Evolutionary conservation across 2,329 filamentous ascomycete species (phyloP).

Genomic region (Beauveria scarabaeidicola): DNA sequence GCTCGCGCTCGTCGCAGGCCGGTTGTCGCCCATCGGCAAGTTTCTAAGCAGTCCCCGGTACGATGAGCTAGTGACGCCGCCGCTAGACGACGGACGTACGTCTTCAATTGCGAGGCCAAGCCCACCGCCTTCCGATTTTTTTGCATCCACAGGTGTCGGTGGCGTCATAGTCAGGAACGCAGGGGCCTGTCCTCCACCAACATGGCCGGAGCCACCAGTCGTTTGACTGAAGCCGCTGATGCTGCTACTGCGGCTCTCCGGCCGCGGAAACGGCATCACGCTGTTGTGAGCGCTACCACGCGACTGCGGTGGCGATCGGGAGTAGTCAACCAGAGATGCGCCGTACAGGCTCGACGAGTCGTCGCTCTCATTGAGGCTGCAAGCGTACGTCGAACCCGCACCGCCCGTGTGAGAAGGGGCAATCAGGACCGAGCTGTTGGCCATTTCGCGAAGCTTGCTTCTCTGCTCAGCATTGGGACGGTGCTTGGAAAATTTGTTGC

Average conservation of each 20-base stretch:
- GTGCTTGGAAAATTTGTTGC: constrained; percentile 92
- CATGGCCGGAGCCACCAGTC: constrained; percentile 23
- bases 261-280: constrained; percentile 36
- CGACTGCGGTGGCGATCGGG: constrained; percentile 48
- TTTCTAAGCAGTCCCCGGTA: constrained; percentile 14
- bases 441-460: constrained; percentile 71
- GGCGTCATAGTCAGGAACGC: constrained; percentile 40
- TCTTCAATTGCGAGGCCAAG: constrained; percentile 23
- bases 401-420: constrained; percentile 30
- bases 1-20: constrained; percentile 23
- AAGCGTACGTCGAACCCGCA: constrained; percentile 25
- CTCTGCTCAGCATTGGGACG: constrained; percentile 73
- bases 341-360: constrained; percentile 49
- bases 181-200: constrained; percentile 23
- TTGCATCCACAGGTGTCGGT: constrained; percentile 31
- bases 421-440: constrained; percentile 64
- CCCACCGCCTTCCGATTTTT: constrained; percentile 12
- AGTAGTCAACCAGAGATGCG: constrained; percentile 47
- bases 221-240: constrained; percentile 36
- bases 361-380: constrained; percentile 44
- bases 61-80: constrained; percentile 18
- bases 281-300: constrained; percentile 40
- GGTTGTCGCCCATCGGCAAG: constrained; percentile 18
- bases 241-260: constrained; percentile 45
- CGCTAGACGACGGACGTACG: constrained; percentile 25